Conservation (phyloP, 225 moss, liverwort and hornwort species). For the Takakia lepidozioides region DNA sequence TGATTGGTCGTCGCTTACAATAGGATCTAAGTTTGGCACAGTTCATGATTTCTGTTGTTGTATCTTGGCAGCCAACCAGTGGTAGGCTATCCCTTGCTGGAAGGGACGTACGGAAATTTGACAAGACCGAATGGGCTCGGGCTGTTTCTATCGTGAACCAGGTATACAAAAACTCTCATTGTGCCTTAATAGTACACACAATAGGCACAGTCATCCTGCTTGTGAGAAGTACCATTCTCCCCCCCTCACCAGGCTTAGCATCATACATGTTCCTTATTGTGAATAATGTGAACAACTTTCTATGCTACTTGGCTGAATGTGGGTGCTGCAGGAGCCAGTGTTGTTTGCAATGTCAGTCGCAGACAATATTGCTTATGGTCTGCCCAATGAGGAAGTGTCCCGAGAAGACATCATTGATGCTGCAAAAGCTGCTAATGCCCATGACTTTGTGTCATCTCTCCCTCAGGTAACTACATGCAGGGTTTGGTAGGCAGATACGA, state of each 20-base stretch:
- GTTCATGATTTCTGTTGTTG: no score
- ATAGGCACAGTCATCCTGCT: background rate
- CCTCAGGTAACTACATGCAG: conserved; percentile 50
- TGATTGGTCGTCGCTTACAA: no score
- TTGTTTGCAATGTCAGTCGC: conserved; percentile 97
- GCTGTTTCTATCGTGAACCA: conserved; percentile 95
- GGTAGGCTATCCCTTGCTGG: conserved; percentile 86
- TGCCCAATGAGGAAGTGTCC: conserved; percentile 66
- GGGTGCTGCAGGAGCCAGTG: conserved; percentile 69
- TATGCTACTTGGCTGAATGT: no score
- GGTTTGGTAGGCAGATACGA: no score
- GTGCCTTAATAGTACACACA: background rate
- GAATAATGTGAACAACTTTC: no score
- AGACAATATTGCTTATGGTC: conserved; percentile 95
- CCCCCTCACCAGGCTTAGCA: no score
- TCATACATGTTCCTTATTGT: no score
- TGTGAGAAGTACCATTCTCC: no score
- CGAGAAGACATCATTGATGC: conserved; percentile 66
- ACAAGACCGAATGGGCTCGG: conserved; percentile 96
- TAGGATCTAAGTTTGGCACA: no score
- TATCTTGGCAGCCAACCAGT: conserved; percentile 85
- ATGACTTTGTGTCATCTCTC: conserved; percentile 80
- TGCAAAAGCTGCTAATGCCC: conserved; percentile 96
- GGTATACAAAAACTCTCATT: conserved; percentile 21
- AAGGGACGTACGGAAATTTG: conserved; percentile 89